These are phyloP conservation scores for Geotrichum histeridarum DNA, from an alignment of 1,139 yeast species.

Conservation along the genomic window DNA sequence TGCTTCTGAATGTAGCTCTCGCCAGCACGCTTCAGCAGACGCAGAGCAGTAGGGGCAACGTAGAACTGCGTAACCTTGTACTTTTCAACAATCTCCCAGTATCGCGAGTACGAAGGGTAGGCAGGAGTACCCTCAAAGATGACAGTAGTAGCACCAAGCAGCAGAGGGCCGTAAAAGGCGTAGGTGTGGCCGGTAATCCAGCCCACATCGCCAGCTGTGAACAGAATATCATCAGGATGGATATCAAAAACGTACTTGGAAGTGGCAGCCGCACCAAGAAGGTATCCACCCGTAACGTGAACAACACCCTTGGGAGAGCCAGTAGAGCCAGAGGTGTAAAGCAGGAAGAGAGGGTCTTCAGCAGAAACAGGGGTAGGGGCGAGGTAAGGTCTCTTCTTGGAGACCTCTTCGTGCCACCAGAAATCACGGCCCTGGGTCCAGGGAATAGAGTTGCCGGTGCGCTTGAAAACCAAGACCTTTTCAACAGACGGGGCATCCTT, in stretches of 20 bases:
- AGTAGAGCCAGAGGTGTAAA: conserved; percentile 94
- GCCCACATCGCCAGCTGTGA: conserved; percentile 98
- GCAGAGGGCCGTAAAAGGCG: conserved; percentile 88
- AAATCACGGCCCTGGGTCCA: conserved; percentile 81
- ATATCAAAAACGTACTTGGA: conserved; percentile 91
- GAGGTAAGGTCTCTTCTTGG: conserved; percentile 73
- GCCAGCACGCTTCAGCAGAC: conserved; percentile 93
- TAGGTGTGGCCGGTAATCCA: conserved; percentile 99
- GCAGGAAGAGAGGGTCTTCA: conserved; percentile 89
- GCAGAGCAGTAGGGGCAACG: conserved; percentile 96
- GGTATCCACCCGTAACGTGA: conserved; percentile 89
- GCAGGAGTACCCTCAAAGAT: conserved; percentile 98
- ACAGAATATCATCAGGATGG: conserved; percentile 79
- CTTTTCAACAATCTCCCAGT: conserved; percentile 93
- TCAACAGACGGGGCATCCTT: conserved; percentile 71
- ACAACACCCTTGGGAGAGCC: conserved; percentile 98
- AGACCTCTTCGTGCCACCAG: conserved; percentile 89
- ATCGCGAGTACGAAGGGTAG: conserved; percentile 92
- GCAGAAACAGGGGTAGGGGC: conserved; percentile 86
- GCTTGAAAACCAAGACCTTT: conserved; percentile 77
- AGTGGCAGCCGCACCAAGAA: conserved; percentile 90
- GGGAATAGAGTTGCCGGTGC: conserved; percentile 71
- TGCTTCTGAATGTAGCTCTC: conserved; percentile 83
- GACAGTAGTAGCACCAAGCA: conserved; percentile 83
- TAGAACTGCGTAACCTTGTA: conserved; percentile 94